Evolutionary conservation across 1,139 yeast species (phyloP), one percentile per base, ranked within the genome.

Genomic region (Kluyveromyces sp.): DNA sequence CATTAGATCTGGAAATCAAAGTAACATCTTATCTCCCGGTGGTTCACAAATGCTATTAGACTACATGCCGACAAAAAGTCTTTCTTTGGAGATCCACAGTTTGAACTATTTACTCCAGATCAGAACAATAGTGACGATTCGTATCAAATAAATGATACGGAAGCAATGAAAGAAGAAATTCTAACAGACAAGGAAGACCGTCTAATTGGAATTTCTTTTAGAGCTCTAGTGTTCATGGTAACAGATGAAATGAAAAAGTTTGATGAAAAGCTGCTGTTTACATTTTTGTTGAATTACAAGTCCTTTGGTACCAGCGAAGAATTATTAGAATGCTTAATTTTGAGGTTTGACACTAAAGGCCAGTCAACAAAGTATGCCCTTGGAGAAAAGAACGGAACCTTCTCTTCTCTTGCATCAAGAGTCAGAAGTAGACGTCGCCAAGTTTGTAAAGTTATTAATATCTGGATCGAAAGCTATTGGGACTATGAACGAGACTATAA

Each of bases 381-480:
- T 32, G 53, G 63, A 25, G 66, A 65, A 40, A 61, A 58, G 27
- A 61, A 62, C 25, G 78, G 75, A 36, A 65, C 69, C 21, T 74
- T 71, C 51, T 66, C 74, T 8, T 64, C 74, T 31, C 51, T 67
- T 53, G 78, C 78, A 52, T 69, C 79, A 25, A 72, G 74, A 48
- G 58, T 83, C 45, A 79, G 81, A 57, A 79, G 75, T 53, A 73
- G 95, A 60, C 71, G 95, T 57, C 76, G 80, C 50, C 67, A 83
- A 46, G 79, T 87, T 38, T 79, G 82, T 53, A 78, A 76, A 55
- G 71, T 84, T 64, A 79, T 88, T 57, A 84, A 79, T 58, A 69
- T 80, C 43, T 90, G 97, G 97, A 67, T 89, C 65, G 95, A 87
- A 64, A 82, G 92, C 45, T 88, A 83, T 61, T 90, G 96, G 96